Evolutionary conservation across 345 rosid species (phyloP).

Genomic region (Salix exigua): DNA sequence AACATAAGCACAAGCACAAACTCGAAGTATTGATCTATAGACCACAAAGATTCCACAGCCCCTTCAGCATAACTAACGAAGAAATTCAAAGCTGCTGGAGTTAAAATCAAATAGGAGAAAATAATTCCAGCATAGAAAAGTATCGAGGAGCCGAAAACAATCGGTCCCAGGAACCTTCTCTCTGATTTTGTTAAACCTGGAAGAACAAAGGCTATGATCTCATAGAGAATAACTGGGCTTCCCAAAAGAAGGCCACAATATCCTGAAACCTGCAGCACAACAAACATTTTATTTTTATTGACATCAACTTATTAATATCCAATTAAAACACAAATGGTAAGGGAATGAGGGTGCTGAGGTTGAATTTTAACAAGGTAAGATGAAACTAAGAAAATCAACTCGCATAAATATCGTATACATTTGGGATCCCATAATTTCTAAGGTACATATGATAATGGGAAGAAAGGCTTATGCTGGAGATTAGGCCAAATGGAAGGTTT

Average conservation of each 20-base stretch:
- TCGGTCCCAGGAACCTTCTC: conserved; percentile 90
- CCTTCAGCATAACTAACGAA: conserved; percentile 96
- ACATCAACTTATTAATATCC: not conserved
- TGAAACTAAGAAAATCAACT: too few relatives aligned
- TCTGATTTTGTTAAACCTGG: conserved; percentile 90
- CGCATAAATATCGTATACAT: too few relatives aligned
- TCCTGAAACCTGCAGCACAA: conserved; percentile 74
- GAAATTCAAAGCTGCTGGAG: conserved; percentile 97
- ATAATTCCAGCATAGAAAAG: conserved; percentile 81
- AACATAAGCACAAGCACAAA: conserved; percentile 95
- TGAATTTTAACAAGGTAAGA: not conserved
- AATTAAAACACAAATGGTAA: not conserved
- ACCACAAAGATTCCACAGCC: conserved; percentile 92
- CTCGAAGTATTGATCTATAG: conserved; percentile 97
- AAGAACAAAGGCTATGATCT: conserved; percentile 91
- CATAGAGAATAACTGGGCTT: conserved; percentile 86
- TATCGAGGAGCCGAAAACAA: conserved; percentile 84
- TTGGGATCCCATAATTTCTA: not conserved
- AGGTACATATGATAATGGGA: not conserved
- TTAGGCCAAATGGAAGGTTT: not conserved
- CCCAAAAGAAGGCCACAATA: conserved; percentile 93
- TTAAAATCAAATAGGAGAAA: conserved; percentile 78
- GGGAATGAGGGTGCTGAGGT: not conserved
- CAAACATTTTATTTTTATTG: not conserved
- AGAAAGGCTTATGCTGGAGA: not conserved